These are phyloP conservation scores for Dissophora globulifera DNA, from an alignment of 192 early-diverging fungal species.

Conservation along the genomic window DNA sequence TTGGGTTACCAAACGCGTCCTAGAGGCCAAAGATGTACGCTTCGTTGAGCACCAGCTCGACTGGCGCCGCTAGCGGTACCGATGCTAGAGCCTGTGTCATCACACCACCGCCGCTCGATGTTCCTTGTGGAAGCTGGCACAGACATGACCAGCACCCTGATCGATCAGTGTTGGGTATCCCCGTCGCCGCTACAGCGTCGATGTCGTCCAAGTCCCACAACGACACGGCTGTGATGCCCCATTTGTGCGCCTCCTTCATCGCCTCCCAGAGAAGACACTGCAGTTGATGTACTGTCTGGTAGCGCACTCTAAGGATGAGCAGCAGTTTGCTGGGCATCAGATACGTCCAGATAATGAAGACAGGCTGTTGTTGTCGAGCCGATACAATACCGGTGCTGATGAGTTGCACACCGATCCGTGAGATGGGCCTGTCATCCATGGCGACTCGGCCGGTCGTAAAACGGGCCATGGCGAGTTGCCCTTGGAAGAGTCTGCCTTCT, in stretches of 20 bases:
- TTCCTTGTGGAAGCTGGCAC: not conserved
- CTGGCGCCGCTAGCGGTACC: not conserved
- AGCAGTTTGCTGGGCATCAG: not conserved
- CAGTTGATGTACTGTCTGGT: constrained; percentile 7
- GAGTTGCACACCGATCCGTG: constrained; percentile 3
- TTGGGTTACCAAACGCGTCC: not conserved
- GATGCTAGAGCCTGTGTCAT: no score
- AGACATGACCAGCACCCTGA: constrained; percentile 6
- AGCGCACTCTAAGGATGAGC: constrained; percentile 7
- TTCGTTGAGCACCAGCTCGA: constrained; percentile 6
- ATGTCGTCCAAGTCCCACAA: constrained; percentile 8
- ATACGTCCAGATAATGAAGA: constrained; percentile 19
- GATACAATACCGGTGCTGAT: not conserved
- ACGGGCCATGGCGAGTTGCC: not conserved
- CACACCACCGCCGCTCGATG: no score
- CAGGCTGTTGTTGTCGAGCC: not conserved
- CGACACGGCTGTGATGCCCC: not conserved
- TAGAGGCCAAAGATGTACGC: constrained; percentile 15
- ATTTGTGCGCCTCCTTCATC: constrained; percentile 10
- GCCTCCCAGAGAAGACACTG: constrained; percentile 10
- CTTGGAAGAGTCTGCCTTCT: not conserved
- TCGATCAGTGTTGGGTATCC: constrained; percentile 11
- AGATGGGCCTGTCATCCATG: not conserved
- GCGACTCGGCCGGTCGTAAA: not conserved
- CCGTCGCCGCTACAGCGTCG: not conserved